Evolutionary conservation across 2,329 filamentous ascomycete genomes (phyloP).

Genomic region (Penicillium expansum): DNA sequence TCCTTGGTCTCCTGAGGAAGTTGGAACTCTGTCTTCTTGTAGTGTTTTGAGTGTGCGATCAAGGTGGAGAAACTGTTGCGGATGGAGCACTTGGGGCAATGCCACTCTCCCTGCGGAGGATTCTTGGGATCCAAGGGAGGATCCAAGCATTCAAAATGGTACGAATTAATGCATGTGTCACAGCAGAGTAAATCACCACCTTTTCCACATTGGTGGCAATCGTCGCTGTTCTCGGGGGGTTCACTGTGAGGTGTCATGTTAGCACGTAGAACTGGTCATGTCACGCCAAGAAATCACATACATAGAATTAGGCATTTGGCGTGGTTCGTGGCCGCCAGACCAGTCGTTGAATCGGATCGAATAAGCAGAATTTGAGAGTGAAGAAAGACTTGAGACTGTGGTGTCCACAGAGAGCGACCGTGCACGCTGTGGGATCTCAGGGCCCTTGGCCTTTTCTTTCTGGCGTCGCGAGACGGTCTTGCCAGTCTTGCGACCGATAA

Average conservation of each 20-base stretch:
- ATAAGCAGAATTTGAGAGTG: slow-evolving; percentile 16
- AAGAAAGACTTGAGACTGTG: slow-evolving; percentile 12
- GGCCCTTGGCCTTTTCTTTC: neutral
- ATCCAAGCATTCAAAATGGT: slow-evolving; percentile 85
- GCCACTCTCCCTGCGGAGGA: slow-evolving; percentile 74
- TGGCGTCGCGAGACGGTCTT: slow-evolving; percentile 5
- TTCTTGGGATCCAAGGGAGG: slow-evolving; percentile 66
- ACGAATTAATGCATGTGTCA: slow-evolving; percentile 85
- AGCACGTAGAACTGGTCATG: slow-evolving; percentile 7
- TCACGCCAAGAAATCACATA: slow-evolving; percentile 11
- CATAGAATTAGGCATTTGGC: slow-evolving; percentile 21
- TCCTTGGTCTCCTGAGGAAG: slow-evolving; percentile 70
- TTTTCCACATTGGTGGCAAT: slow-evolving; percentile 80
- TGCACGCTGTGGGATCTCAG: slow-evolving; percentile 1
- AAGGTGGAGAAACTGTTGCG: slow-evolving; percentile 62
- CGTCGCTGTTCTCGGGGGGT: slow-evolving; percentile 73
- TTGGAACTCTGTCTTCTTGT: slow-evolving; percentile 68
- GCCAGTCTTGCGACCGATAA: neutral
- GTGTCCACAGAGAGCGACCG: slow-evolving; percentile 19
- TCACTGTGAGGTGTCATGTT: slow-evolving; percentile 20
- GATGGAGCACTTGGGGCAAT: slow-evolving; percentile 63
- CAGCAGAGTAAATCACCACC: slow-evolving; percentile 87
- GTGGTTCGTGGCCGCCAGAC: slow-evolving; percentile 6
- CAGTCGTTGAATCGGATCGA: slow-evolving; percentile 16
- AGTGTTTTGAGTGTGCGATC: slow-evolving; percentile 63